Evolutionary conservation across 2,329 filamentous ascomycete genomes (phyloP).

Genomic region (Tolypocladium ovalisporum): DNA sequence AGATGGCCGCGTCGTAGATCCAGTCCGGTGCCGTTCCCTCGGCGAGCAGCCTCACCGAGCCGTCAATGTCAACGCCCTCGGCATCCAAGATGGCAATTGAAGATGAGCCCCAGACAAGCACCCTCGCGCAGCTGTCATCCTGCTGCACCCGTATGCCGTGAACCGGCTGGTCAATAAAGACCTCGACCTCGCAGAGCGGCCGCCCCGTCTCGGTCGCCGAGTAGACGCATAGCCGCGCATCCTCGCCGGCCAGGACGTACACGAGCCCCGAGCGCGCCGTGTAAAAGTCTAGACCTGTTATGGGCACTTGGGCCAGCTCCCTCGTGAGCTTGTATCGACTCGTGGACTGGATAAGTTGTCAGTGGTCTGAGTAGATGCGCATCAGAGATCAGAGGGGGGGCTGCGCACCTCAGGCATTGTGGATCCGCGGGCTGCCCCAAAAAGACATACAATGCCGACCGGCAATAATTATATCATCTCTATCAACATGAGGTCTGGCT

Average conservation of each 20-base stretch:
- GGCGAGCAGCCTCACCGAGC: conserved; percentile 7
- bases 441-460: neutral
- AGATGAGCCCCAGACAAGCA: conserved; percentile 60
- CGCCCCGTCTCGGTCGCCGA: conserved; percentile 22
- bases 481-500: neutral
- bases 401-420: neutral
- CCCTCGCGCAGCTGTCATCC: conserved; percentile 4
- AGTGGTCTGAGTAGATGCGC: neutral
- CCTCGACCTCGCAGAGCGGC: conserved; percentile 27
- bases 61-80: conserved; percentile 8
- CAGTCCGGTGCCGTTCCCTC: conserved; percentile 55
- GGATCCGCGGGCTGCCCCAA: neutral
- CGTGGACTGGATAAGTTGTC: neutral
- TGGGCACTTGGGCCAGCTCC: conserved; percentile 37
- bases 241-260: conserved; percentile 49
- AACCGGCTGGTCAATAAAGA: conserved; percentile 60
- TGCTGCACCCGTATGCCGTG: conserved; percentile 54
- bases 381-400: neutral
- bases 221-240: conserved; percentile 46
- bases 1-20: conserved; percentile 59
- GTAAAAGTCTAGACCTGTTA: conserved; percentile 50
- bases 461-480: neutral
- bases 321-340: conserved; percentile 12
- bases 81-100: conserved; percentile 34
- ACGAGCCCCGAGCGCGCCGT: conserved; percentile 14